Evolutionary conservation across 2,329 filamentous ascomycete species (phyloP).

Genomic region (Neofusicoccum kwambonambiense): DNA sequence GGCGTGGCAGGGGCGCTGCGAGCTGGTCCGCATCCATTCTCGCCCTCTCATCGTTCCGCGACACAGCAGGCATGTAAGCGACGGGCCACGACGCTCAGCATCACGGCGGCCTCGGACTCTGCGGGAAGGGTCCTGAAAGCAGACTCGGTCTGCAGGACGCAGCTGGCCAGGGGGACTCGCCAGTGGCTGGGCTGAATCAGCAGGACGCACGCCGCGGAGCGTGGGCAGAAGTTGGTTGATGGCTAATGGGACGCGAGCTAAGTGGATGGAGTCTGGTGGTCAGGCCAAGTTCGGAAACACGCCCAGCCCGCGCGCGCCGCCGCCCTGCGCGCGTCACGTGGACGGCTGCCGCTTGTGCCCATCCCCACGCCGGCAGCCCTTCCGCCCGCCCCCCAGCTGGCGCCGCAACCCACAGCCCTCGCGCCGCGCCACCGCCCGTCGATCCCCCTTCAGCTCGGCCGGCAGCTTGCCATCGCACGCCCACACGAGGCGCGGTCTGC

Average conservation of each 20-base stretch:
- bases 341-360: no score
- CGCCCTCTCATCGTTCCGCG: not conserved
- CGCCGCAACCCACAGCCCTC: not conserved
- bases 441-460: not conserved
- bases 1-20: not conserved
- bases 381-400: not conserved
- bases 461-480: no score
- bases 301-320: not conserved
- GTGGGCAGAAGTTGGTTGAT: not conserved
- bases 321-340: not conserved
- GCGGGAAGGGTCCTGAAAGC: not conserved
- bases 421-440: not conserved
- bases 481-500: no score
- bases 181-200: slow-evolving; percentile 1
- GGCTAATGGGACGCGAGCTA: not conserved
- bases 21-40: not conserved
- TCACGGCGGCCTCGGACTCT: not conserved
- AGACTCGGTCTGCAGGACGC: not conserved
- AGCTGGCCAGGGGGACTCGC: not conserved
- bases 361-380: not conserved
- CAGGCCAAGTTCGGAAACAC: not conserved
- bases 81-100: not conserved
- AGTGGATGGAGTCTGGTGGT: not conserved
- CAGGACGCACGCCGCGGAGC: not conserved
- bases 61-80: slow-evolving; percentile 8